phyloP scores from a whole-genome alignment of 306 rosid genomes.

The Inga oerstediana region DNA sequence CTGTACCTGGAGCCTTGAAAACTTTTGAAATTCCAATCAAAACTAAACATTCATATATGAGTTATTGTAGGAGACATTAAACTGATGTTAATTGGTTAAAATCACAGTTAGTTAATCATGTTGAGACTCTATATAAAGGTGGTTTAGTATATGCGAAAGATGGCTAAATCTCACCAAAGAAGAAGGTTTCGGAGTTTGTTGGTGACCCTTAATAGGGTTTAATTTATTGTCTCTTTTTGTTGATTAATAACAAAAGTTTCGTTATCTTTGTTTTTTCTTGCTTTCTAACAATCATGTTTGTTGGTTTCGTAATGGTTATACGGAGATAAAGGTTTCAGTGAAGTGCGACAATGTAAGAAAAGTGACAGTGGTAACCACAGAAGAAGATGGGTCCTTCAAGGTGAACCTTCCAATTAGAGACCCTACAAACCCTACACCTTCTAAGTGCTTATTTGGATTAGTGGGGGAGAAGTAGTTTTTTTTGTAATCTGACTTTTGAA shows the following conservation, averaged over 20 bases:
- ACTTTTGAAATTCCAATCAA: too few species aligned
- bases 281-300: neutral
- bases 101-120: neutral
- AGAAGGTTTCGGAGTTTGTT: too few species aligned
- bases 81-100: too few species aligned
- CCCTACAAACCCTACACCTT: conserved; percentile 16
- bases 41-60: neutral
- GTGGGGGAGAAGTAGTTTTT: too few species aligned
- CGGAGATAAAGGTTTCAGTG: conserved; percentile 65
- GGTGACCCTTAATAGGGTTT: too few species aligned
- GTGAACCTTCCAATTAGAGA: conserved; percentile 47
- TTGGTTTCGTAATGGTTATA: neutral
- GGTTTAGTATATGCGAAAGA: neutral
- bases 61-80: neutral
- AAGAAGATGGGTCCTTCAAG: conserved; percentile 66
- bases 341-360: conserved; percentile 66
- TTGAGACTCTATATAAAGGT: neutral
- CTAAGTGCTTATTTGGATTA: neutral
- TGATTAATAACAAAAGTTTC: too few species aligned
- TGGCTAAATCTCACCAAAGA: neutral
- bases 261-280: neutral
- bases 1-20: neutral
- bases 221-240: neutral
- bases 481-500: too few species aligned
- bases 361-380: conserved; percentile 51